A percentile compares a stretch with the other conserved stretches of the same genome.
Conservation (phyloP, 208 protist species). For the Trypanosoma mega region DNA sequence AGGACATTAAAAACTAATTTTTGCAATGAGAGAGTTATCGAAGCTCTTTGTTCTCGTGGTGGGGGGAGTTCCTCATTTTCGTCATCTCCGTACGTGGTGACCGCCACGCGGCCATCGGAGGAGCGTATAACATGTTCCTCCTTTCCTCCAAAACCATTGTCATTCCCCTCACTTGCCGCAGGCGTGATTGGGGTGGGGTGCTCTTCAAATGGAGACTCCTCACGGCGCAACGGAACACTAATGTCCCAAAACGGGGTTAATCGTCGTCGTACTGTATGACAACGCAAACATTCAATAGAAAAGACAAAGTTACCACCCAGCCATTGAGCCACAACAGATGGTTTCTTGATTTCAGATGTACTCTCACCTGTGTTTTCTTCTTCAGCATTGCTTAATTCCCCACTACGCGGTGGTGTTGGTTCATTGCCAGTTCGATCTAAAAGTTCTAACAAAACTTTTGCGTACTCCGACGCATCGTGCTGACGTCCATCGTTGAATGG, state of each 20-base stretch:
- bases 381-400: neutral
- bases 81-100: neutral
- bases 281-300: slow-evolving; percentile 41
- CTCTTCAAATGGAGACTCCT: no score
- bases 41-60: neutral
- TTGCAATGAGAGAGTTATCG: slow-evolving; percentile 36
- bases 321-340: slow-evolving; percentile 39
- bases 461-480: slow-evolving; percentile 78
- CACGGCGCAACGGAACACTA: slow-evolving; percentile 23
- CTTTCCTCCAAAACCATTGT: neutral
- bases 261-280: slow-evolving; percentile 28
- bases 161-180: neutral
- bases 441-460: slow-evolving; percentile 55
- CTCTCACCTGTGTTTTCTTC: neutral
- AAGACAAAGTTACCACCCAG: slow-evolving; percentile 52
- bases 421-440: slow-evolving; percentile 42
- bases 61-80: neutral
- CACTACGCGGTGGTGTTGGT: neutral
- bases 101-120: neutral
- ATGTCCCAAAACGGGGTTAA: slow-evolving; percentile 51
- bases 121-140: neutral
- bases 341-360: neutral
- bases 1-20: slow-evolving; percentile 40
- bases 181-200: no score
- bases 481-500: slow-evolving; percentile 59